Conservation (phyloP, 495 filamentous ascomycete species). For the Podospora comata region DNA sequence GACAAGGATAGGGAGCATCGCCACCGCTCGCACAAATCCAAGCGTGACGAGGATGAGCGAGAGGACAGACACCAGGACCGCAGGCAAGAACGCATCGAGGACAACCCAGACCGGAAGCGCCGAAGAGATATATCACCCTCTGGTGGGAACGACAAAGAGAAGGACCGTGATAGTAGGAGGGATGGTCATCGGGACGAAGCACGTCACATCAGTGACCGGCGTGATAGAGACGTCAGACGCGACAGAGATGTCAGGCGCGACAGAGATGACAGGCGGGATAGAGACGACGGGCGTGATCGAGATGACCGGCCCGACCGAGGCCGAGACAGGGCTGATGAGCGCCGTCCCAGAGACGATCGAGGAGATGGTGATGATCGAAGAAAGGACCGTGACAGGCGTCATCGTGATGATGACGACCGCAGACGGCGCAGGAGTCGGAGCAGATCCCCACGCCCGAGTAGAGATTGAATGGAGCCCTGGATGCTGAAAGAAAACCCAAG, state of each 20-base stretch:
- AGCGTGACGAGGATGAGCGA: conserved; percentile 20
- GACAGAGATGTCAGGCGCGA: conserved; percentile 23
- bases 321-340: conserved; percentile 26
- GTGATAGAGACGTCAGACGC: not conserved
- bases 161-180: conserved; percentile 23
- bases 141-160: not conserved
- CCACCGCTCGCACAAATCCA: conserved; percentile 29
- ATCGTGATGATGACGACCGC: conserved; percentile 19
- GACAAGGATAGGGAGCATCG: conserved; percentile 27
- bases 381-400: conserved; percentile 23
- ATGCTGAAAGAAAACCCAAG: not conserved
- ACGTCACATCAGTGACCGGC: conserved; percentile 21
- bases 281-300: conserved; percentile 15
- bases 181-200: conserved; percentile 30
- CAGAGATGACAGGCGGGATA: conserved; percentile 12
- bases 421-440: conserved; percentile 26
- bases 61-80: conserved; percentile 17
- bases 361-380: conserved; percentile 21
- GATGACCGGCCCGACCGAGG: conserved; percentile 24
- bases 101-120: conserved; percentile 6
- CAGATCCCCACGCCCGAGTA: conserved; percentile 24
- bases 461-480: conserved; percentile 5
- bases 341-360: conserved; percentile 23
- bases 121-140: not conserved
- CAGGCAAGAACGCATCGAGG: conserved; percentile 12